Conservation (phyloP, 208 protist genomes). For the Trypanosoma cruzi region DNA sequence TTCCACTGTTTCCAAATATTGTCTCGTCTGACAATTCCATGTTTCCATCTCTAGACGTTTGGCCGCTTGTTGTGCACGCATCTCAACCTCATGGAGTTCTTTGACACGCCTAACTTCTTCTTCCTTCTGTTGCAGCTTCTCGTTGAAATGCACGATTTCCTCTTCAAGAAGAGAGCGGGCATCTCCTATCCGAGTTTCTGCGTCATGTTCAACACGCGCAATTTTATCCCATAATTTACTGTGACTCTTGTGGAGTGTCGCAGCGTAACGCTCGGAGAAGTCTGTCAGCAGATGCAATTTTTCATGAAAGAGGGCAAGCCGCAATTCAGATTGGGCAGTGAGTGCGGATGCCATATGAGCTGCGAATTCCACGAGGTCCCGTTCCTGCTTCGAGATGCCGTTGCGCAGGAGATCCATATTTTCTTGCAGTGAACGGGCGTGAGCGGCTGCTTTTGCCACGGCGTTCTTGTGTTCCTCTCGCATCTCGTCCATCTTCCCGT, state of each 20-base stretch:
- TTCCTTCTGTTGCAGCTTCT: not conserved
- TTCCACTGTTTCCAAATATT: not conserved
- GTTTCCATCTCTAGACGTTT: not conserved
- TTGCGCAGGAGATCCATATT: not conserved
- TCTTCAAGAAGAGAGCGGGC: not conserved
- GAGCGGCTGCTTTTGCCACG: not conserved
- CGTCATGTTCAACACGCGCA: not conserved
- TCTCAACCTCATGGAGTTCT: not conserved
- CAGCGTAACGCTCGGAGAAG: not conserved
- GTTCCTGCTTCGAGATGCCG: not conserved
- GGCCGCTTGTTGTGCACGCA: not conserved
- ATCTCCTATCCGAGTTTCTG: not conserved
- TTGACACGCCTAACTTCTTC: not conserved
- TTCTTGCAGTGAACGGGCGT: not conserved
- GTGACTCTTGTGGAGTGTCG: not conserved
- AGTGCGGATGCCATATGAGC: not conserved
- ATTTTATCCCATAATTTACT: not conserved
- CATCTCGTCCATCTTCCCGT: constrained; percentile 3
- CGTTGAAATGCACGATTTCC: not conserved
- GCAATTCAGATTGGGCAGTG: not conserved
- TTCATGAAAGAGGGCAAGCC: not conserved
- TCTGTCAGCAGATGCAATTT: not conserved
- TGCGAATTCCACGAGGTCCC: not conserved
- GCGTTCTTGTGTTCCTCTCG: not conserved
- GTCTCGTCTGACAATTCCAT: not conserved